These are phyloP conservation scores for Fraxinus pennsylvanica DNA, from an alignment of 257 asterid genomes.

Conservation along the genomic window DNA sequence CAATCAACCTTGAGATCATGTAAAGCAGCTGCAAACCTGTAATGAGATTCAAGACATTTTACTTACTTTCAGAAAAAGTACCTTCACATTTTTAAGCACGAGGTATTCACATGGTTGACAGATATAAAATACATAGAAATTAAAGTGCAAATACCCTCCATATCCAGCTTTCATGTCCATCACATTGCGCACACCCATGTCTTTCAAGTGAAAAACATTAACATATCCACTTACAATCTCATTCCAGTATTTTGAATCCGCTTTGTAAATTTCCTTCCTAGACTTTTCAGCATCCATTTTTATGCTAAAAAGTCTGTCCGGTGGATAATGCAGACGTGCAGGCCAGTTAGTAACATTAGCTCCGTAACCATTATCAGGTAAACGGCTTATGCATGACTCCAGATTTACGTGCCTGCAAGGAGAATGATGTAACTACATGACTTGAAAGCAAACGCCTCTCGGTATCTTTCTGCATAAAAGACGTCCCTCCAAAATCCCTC, in stretches of 20 bases:
- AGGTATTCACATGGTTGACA: neutral
- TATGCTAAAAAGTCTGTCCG: slow-evolving; percentile 56
- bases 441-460: neutral
- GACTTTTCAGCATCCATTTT: slow-evolving; percentile 63
- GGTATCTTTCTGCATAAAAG: neutral
- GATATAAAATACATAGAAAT: neutral
- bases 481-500: neutral
- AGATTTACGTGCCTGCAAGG: slow-evolving; percentile 43
- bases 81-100: neutral
- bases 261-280: slow-evolving; percentile 62
- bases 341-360: slow-evolving; percentile 57
- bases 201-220: slow-evolving; percentile 42
- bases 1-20: slow-evolving; percentile 46
- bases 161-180: slow-evolving; percentile 75
- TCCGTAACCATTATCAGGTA: slow-evolving; percentile 61
- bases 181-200: slow-evolving; percentile 44
- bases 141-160: slow-evolving; percentile 56
- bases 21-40: slow-evolving; percentile 67
- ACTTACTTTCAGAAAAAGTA: neutral
- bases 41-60: neutral
- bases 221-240: slow-evolving; percentile 56
- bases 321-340: slow-evolving; percentile 62
- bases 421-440: neutral
- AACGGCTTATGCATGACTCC: slow-evolving; percentile 48
- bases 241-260: slow-evolving; percentile 52